phyloP scores from a whole-genome alignment of 352 stramenopile genomes.

The Pythium rhizo-oryzae region DNA sequence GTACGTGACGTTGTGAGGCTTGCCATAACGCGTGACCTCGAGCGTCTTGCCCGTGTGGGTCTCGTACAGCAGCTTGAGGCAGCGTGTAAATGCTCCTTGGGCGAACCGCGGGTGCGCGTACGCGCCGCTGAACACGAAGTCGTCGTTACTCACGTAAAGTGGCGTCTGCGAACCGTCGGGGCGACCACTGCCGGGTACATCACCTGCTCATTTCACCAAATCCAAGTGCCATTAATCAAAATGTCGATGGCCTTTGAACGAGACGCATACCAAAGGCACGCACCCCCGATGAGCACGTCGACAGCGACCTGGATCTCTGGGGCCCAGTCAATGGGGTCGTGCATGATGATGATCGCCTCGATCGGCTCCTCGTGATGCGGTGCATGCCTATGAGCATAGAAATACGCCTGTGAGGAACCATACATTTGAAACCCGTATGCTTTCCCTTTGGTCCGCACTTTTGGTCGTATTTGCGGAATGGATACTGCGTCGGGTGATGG shows the following conservation, averaged over 20 bases:
- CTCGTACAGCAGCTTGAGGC: slow-evolving; percentile 76
- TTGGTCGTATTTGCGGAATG: slow-evolving; percentile 74
- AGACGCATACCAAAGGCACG: neutral
- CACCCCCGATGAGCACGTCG: slow-evolving; percentile 84
- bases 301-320: slow-evolving; percentile 88
- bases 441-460: slow-evolving; percentile 31
- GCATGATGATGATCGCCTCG: slow-evolving; percentile 89
- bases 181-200: slow-evolving; percentile 65
- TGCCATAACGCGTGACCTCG: slow-evolving; percentile 81
- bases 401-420: neutral
- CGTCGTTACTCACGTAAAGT: slow-evolving; percentile 85
- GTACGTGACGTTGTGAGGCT: slow-evolving; percentile 85
- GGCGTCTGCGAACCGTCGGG: slow-evolving; percentile 63
- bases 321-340: slow-evolving; percentile 90
- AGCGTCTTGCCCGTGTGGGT: slow-evolving; percentile 62
- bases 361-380: slow-evolving; percentile 73
- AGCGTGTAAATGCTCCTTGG: slow-evolving; percentile 81
- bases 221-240: neutral
- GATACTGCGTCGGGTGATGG: slow-evolving; percentile 78
- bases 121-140: slow-evolving; percentile 86
- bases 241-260: neutral
- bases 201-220: slow-evolving; percentile 28
- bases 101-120: slow-evolving; percentile 87
- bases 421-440: neutral
- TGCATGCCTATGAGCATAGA: slow-evolving; percentile 34